Evolutionary conservation across 768 basidiomycete genomes (phyloP), one percentile per base, ranked within the genome.

Genomic region (Lenzites betulinus): DNA sequence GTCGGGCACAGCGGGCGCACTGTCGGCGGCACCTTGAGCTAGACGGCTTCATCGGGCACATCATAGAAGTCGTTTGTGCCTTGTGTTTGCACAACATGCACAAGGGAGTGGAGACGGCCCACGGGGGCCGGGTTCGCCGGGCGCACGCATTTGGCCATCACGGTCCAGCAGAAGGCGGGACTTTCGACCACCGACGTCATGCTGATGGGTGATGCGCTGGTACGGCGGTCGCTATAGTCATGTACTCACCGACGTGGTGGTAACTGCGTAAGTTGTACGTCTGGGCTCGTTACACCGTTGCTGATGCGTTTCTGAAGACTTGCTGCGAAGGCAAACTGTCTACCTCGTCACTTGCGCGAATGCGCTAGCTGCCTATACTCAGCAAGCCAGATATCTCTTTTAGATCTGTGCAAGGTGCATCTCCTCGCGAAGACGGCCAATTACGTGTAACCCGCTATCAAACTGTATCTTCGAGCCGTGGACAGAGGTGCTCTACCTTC

Each of bases 371-470:
- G 6, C 11, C n/a, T 8, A 4, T 16, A 38, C 30, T 11, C 30
- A 11, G 35, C 15, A 23, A 39, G 13, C 35, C 2, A 26, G 9
- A 38, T 23, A 9, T 25, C 53, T 46, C 30, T 13, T 36, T 22
- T 28, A 22, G 30, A 46, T 15, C 22, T n/a, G 7, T 13, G 26
- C 28, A 43, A 57, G 55, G 36, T 41, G 23, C 55, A 13, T 46
- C 55, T 51, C 25, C 25, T 36, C n/a, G 38, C 15, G 55, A 49
- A 57, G 35, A 23, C 8, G n/a, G 20, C 47, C 35, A n/a, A 58
- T 63, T 63, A 63, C 61, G 61, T 63, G 51, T 57, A 26, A 26
- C 33, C 20, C 39, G 52, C 47, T 54, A 63, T 63, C 61, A 58
- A 43, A 42, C 41, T 39, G 35, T 62, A 38, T 57, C 54, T 52